phyloP scores from a whole-genome alignment of 2,329 filamentous ascomycete species.

The Colletotrichum nymphaeae region DNA sequence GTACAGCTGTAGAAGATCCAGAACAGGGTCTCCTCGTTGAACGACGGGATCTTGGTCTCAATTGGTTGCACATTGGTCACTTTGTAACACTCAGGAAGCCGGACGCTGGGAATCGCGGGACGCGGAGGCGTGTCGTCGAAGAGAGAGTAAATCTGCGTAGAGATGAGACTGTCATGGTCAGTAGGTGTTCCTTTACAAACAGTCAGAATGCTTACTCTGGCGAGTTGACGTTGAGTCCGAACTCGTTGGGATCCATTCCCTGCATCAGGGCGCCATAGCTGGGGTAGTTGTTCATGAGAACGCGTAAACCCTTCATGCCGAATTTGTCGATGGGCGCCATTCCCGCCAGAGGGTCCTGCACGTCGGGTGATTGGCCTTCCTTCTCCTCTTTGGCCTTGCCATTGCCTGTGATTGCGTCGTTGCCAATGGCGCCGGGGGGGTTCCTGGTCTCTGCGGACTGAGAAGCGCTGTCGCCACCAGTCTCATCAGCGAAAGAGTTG shows the following conservation, averaged over 20 bases:
- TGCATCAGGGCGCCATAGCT: slow-evolving; percentile 71
- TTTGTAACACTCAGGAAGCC: slow-evolving; percentile 73
- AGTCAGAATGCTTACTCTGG: slow-evolving; percentile 61
- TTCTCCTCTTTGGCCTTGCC: slow-evolving; percentile 57
- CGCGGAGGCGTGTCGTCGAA: slow-evolving; percentile 70
- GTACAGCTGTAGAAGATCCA: slow-evolving; percentile 78
- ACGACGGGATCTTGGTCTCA: slow-evolving; percentile 73
- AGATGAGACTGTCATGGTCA: slow-evolving; percentile 59
- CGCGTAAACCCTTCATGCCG: slow-evolving; percentile 72
- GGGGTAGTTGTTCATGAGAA: slow-evolving; percentile 72
- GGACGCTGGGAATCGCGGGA: slow-evolving; percentile 67
- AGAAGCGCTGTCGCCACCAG: slow-evolving; percentile 46
- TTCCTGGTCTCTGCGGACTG: slow-evolving; percentile 51
- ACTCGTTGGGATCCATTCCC: slow-evolving; percentile 67
- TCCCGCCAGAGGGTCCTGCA: slow-evolving; percentile 68
- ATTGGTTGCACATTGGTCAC: slow-evolving; percentile 75
- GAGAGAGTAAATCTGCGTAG: slow-evolving; percentile 70
- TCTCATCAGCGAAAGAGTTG: slow-evolving; percentile 57
- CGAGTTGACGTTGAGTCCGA: slow-evolving; percentile 69
- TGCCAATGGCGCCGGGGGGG: slow-evolving; percentile 60
- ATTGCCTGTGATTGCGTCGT: slow-evolving; percentile 52
- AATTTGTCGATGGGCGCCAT: slow-evolving; percentile 74
- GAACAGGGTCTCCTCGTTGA: slow-evolving; percentile 76
- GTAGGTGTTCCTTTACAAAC: background rate
- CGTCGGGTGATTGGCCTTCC: slow-evolving; percentile 51